These are phyloP conservation scores for Cadophora malorum DNA, from an alignment of 2,329 filamentous ascomycete species.

Conservation along the genomic window DNA sequence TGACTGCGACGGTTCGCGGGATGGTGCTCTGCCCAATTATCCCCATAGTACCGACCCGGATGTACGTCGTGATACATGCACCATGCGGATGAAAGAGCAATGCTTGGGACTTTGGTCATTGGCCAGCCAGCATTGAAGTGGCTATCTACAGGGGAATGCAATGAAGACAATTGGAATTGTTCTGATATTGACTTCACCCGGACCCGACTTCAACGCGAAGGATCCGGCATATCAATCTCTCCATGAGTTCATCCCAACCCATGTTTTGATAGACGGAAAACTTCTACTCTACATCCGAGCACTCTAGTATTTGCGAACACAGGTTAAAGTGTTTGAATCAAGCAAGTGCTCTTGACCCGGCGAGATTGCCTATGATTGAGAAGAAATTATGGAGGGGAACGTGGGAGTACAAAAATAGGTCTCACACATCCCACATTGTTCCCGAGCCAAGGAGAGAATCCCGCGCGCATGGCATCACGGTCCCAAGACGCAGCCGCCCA, in stretches of 20 bases:
- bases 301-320: neutral
- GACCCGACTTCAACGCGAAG: neutral
- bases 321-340: neutral
- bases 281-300: neutral
- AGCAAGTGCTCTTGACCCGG: neutral
- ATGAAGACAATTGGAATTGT: neutral
- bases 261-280: neutral
- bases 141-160: neutral
- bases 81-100: constrained; percentile 11
- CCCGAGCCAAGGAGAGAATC: neutral
- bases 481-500: neutral
- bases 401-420: constrained; percentile 15
- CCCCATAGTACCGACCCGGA: constrained; percentile 10
- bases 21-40: constrained; percentile 3
- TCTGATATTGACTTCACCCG: constrained; percentile 5
- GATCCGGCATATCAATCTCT: neutral
- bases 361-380: neutral
- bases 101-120: constrained; percentile 5
- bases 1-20: neutral
- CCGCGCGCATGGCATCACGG: neutral
- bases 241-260: neutral
- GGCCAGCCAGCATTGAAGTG: neutral
- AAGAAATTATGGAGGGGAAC: no score
- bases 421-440: constrained; percentile 1
- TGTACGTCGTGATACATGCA: constrained; percentile 7